A percentile compares a stretch with the other conserved stretches of the same genome.
Conservation (phyloP, 1,284 basidiomycete genomes). For the Athelia psychrophila region DNA sequence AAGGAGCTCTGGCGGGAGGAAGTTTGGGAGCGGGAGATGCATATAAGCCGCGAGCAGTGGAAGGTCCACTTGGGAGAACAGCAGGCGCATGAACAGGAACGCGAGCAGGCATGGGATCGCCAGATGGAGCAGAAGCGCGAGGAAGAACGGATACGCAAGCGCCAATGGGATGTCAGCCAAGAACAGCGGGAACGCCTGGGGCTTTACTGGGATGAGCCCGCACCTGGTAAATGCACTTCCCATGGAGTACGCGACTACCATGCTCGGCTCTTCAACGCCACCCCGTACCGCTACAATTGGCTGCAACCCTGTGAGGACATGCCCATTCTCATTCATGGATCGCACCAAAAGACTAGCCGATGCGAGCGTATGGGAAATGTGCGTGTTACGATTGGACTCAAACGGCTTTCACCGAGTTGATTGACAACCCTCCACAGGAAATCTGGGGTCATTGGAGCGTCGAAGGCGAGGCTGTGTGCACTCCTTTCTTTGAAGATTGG, state of each 20-base stretch:
- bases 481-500: neutral
- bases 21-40: too few species aligned
- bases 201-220: neutral
- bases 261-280: neutral
- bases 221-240: neutral
- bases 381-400: neutral
- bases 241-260: neutral
- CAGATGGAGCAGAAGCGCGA: neutral
- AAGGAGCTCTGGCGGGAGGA: too few species aligned
- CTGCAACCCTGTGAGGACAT: neutral
- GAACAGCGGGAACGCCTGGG: neutral
- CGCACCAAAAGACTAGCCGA: neutral
- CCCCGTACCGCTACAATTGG: neutral
- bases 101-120: too few species aligned
- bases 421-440: neutral
- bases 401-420: neutral
- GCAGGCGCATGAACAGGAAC: too few species aligned
- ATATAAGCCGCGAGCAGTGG: too few species aligned
- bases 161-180: neutral
- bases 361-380: neutral
- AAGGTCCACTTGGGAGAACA: too few species aligned
- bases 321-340: neutral
- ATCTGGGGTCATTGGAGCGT: neutral
- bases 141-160: neutral
- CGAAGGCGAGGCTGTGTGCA: neutral